Evolutionary conservation across 345 rosid genomes (phyloP), one percentile per base, ranked within the genome.

Genomic region (Populus alba): DNA sequence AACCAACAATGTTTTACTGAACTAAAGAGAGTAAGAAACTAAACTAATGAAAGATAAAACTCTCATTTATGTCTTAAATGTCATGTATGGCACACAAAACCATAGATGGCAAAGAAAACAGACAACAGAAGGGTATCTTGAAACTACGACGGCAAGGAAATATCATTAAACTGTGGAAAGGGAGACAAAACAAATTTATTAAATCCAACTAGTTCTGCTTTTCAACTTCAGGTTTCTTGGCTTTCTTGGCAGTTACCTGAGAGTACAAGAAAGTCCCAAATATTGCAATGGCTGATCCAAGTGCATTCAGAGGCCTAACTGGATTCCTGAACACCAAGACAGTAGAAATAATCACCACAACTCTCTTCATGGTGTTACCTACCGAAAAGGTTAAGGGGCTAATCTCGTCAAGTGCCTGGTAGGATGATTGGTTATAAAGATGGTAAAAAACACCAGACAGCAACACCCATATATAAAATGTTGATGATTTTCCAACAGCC

Each of bases 331-430:
- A 95, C 75, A 92, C 97, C 88, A 95, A 80, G 22, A 93, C 86
- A n/a, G 98, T 86, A 3, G 99, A 87, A 59, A 93, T 91, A 74
- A 95, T 95, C 82, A 95, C 99, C 82, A 90, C 98, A 6, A 92
- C 91, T 74, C 99, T 83, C 97, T 93, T 95, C 98, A 95, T 95
- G 0, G 97, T 93, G 77, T 93, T 95, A 33, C 99, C 97, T 3
- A 93, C 96, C 0, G 97, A 95, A 85, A 93, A 93, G 18, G 97
- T 88, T 75, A 93, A 86, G 4, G 99, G 99, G 75, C 97, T 95
- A 73, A 95, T 95, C 80, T 95, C 94, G 59, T 95, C 99, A 16
- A 95, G 95, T 1, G 99, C 98, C 87, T 93, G 97, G 77, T 95
- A 93, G 8, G 98, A 95, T 18, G 97, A 92, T 59, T 95, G 98